Evolutionary conservation across 140 eudicot species (phyloP).

Genomic region (Erigeron philadelphicus): DNA sequence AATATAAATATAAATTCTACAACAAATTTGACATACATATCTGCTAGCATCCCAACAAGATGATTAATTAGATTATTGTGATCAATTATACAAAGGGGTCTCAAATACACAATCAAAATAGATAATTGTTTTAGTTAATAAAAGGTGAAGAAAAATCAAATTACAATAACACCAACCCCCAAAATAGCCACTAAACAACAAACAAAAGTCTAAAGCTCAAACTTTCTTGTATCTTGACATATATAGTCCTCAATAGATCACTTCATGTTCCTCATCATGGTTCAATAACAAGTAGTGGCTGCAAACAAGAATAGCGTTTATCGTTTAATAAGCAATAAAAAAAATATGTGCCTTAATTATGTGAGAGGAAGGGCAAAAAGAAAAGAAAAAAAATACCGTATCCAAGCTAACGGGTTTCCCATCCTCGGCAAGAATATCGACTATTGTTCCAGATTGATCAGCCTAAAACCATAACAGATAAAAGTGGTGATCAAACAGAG

Average conservation of each 20-base stretch:
- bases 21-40: background rate
- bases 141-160: slow-evolving; percentile 17
- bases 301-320: slow-evolving; percentile 9
- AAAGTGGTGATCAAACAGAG: background rate
- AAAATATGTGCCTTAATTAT: background rate
- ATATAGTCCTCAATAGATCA: slow-evolving; percentile 3
- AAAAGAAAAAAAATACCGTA: slow-evolving; percentile 35
- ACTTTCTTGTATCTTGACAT: slow-evolving; percentile 13
- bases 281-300: slow-evolving; percentile 53
- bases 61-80: slow-evolving; percentile 17
- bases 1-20: too few species aligned
- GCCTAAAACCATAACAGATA: slow-evolving; percentile 46
- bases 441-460: slow-evolving; percentile 68
- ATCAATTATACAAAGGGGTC: slow-evolving; percentile 19
- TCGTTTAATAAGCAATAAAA: slow-evolving; percentile 14
- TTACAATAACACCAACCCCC: slow-evolving; percentile 14
- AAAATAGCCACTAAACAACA: slow-evolving; percentile 16
- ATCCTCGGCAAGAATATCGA: slow-evolving; percentile 64
- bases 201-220: slow-evolving; percentile 26
- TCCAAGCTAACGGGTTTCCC: slow-evolving; percentile 77
- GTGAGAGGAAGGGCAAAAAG: background rate
- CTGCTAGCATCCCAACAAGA: slow-evolving; percentile 2
- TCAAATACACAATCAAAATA: slow-evolving; percentile 18
- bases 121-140: slow-evolving; percentile 13
- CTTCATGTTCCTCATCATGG: slow-evolving; percentile 29